Percentiles rank a stretch among this genome's conserved stretches.
phyloP scores from a whole-genome alignment of 2,329 filamentous ascomycete genomes.

The Bipolaris cookei region DNA sequence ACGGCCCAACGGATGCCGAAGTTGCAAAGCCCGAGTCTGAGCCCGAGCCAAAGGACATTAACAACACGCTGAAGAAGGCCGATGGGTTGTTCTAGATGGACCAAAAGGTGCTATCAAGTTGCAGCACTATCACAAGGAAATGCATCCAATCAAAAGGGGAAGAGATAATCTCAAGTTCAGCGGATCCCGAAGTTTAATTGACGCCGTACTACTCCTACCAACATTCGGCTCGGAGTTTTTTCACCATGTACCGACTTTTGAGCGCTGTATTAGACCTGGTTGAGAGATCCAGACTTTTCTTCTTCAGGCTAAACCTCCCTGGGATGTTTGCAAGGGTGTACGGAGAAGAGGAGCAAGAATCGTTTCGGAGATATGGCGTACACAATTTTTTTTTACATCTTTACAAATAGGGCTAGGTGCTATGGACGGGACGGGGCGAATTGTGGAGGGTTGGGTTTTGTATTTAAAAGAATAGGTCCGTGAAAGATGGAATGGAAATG shows the following conservation, averaged over 20 bases:
- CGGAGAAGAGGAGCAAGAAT: too few relatives aligned
- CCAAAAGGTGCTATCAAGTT: neutral
- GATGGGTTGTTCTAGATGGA: slow-evolving; percentile 27
- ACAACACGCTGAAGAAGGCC: slow-evolving; percentile 28
- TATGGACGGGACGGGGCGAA: too few relatives aligned
- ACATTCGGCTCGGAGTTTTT: neutral
- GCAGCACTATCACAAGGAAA: neutral
- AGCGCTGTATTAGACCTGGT: slow-evolving; percentile 3
- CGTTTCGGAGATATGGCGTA: too few relatives aligned
- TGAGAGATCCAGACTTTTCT: neutral
- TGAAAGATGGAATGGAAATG: neutral
- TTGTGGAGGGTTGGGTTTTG: too few relatives aligned
- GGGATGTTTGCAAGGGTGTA: too few relatives aligned
- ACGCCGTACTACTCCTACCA: neutral
- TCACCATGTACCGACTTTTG: neutral
- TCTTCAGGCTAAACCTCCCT: neutral
- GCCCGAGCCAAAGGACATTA: slow-evolving; percentile 37
- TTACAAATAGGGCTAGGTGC: too few relatives aligned
- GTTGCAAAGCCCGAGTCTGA: slow-evolving; percentile 27
- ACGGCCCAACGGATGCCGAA: slow-evolving; percentile 22
- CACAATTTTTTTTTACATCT: too few relatives aligned
- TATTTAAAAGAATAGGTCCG: too few relatives aligned
- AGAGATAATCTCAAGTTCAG: neutral
- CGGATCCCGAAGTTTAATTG: neutral
- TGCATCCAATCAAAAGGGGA: neutral